phyloP scores from a whole-genome alignment of 805 yeast genomes.

The Naumovozyma castellii region DNA sequence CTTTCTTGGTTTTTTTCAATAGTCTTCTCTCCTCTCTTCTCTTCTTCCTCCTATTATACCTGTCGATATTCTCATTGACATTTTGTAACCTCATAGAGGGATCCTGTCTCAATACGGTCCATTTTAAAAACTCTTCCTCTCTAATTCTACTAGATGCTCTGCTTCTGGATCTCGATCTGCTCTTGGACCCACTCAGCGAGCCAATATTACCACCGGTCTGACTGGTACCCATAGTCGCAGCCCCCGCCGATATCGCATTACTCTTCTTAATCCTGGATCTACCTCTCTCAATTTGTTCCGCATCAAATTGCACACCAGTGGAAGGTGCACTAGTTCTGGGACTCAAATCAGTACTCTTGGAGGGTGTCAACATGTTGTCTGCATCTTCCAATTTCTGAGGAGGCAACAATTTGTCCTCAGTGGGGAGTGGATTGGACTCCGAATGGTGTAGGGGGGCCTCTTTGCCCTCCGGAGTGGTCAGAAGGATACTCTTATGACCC shows the following conservation, averaged over 20 bases:
- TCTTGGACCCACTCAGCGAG: slow-evolving; percentile 2
- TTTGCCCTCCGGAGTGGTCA: slow-evolving; percentile 18
- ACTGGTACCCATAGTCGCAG: slow-evolving; percentile 1
- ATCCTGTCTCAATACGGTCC: slow-evolving; percentile 63
- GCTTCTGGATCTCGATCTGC: slow-evolving; percentile 24
- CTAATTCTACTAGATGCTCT: slow-evolving; percentile 23
- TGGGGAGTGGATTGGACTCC: not conserved
- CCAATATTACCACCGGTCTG: slow-evolving; percentile 5
- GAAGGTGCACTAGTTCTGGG: not conserved
- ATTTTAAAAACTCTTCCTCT: slow-evolving; percentile 38
- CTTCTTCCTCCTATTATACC: slow-evolving; percentile 10
- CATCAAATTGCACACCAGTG: slow-evolving; percentile 21
- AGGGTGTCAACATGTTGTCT: not conserved
- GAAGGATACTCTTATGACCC: slow-evolving; percentile 16
- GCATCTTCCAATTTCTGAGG: not conserved
- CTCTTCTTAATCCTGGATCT: slow-evolving; percentile 22
- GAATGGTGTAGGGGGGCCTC: slow-evolving; percentile 4
- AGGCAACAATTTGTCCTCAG: not conserved
- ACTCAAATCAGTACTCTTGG: not conserved
- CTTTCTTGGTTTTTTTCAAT: slow-evolving; percentile 5
- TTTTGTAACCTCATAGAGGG: slow-evolving; percentile 54
- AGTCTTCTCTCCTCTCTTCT: slow-evolving; percentile 11
- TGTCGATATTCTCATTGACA: slow-evolving; percentile 12
- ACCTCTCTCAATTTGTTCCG: slow-evolving; percentile 24
- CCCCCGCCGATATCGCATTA: slow-evolving; percentile 3